Evolutionary conservation across 495 filamentous ascomycete species (phyloP).

Genomic region (Friedmanniomyces endolithicus): DNA sequence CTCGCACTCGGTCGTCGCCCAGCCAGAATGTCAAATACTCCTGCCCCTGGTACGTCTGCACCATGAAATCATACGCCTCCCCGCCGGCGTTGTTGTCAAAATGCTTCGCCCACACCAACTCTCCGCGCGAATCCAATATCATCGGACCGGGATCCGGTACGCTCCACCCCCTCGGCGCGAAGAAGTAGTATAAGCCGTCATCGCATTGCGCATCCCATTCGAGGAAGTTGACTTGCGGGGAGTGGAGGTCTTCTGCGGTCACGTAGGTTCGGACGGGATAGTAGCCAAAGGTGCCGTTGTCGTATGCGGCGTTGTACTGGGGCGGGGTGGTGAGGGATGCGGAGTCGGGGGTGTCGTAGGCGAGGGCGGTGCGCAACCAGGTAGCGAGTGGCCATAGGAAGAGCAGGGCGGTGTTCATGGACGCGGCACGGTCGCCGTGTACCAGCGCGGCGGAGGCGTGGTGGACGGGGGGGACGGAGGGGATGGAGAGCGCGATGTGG

Average conservation of each 20-base stretch:
- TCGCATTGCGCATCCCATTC: conserved; percentile 16
- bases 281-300: conserved; percentile 16
- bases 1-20: conserved; percentile 36
- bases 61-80: conserved; percentile 18
- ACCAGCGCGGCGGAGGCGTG: conserved; percentile 1
- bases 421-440: conserved; percentile 3
- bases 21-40: conserved; percentile 39
- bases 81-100: conserved; percentile 1
- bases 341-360: background rate
- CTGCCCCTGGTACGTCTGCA: conserved; percentile 17
- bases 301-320: conserved; percentile 12
- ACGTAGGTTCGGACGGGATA: conserved; percentile 13
- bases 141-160: conserved; percentile 19
- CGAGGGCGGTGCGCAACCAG: conserved; percentile 1
- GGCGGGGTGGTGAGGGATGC: conserved; percentile 5
- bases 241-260: conserved; percentile 5
- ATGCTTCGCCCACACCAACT: conserved; percentile 3
- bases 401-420: conserved; percentile 5
- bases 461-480: too few relatives aligned
- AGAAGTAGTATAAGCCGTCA: conserved; percentile 16
- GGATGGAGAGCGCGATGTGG: background rate
- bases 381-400: conserved; percentile 17
- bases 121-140: conserved; percentile 11
- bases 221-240: conserved; percentile 17
- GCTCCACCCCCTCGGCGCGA: conserved; percentile 15